These are phyloP conservation scores for Colletotrichum lentis DNA, from an alignment of 2,329 filamentous ascomycete genomes.

Conservation along the genomic window DNA sequence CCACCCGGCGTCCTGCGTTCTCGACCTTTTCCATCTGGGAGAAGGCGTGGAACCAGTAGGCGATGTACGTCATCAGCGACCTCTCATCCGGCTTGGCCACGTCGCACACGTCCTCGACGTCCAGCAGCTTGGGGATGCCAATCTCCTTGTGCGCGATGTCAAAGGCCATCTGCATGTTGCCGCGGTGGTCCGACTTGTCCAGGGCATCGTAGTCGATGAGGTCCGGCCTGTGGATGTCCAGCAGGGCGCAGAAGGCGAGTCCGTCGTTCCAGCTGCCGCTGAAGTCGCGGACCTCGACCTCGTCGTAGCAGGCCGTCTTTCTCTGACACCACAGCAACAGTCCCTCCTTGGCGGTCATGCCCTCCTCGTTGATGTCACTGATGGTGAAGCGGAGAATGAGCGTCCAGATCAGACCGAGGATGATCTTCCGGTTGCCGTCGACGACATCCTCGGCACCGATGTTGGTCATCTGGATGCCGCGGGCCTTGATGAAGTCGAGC, in stretches of 20 bases:
- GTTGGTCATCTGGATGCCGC: constrained; percentile 96
- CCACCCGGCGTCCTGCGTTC: constrained; percentile 92
- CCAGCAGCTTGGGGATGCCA: constrained; percentile 92
- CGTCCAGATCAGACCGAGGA: constrained; percentile 96
- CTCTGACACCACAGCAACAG: constrained; percentile 96
- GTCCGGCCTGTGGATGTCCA: constrained; percentile 97
- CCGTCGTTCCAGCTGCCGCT: constrained; percentile 97
- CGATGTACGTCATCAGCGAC: constrained; percentile 98
- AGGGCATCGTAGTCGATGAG: constrained; percentile 95
- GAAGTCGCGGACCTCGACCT: constrained; percentile 95
- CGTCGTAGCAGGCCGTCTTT: constrained; percentile 98
- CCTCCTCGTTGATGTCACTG: constrained; percentile 97
- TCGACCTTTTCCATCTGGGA: constrained; percentile 99
- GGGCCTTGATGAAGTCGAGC: constrained; percentile 88
- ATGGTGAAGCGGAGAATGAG: constrained; percentile 98
- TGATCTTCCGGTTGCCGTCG: constrained; percentile 97
- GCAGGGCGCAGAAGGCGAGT: constrained; percentile 91
- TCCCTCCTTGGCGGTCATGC: constrained; percentile 96
- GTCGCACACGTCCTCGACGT: constrained; percentile 98
- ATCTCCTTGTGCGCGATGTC: constrained; percentile 97
- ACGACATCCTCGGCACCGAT: constrained; percentile 98
- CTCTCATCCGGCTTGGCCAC: constrained; percentile 95
- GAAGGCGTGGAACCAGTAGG: constrained; percentile 99
- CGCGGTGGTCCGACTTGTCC: constrained; percentile 91
- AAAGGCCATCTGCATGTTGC: constrained; percentile 98